Conservation (phyloP, 768 basidiomycete genomes). For the Tulasnella sp. region DNA sequence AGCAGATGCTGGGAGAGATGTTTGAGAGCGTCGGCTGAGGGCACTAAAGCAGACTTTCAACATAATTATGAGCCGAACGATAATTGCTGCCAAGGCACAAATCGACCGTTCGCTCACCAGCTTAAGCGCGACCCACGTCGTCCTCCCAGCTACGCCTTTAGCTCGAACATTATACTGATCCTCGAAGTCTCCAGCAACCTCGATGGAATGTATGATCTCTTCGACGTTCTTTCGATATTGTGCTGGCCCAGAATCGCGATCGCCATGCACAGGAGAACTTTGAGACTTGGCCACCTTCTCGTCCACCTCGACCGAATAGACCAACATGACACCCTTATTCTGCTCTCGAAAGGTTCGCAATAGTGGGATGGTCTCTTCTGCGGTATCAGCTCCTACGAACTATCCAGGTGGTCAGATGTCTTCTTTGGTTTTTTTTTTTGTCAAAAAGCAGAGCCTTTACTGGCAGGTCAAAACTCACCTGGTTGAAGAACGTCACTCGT, state of each 20-base stretch:
- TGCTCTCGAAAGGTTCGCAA: slow-evolving; percentile 49
- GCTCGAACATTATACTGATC: slow-evolving; percentile 27
- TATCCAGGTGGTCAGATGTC: slow-evolving; percentile 24
- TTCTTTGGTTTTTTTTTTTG: slow-evolving; percentile 3
- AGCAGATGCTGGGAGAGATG: slow-evolving; percentile 49
- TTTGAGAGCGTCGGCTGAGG: slow-evolving; percentile 47
- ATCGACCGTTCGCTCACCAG: slow-evolving; percentile 37
- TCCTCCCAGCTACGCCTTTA: slow-evolving; percentile 31
- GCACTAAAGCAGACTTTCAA: slow-evolving; percentile 54
- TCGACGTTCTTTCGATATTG: slow-evolving; percentile 53
- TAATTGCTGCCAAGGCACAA: not conserved
- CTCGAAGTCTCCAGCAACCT: slow-evolving; percentile 75
- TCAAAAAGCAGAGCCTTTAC: not conserved
- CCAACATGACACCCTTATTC: slow-evolving; percentile 67
- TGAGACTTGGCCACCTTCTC: slow-evolving; percentile 34
- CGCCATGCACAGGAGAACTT: not conserved
- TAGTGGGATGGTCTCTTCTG: slow-evolving; percentile 51
- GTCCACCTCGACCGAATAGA: slow-evolving; percentile 80
- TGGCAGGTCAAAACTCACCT: slow-evolving; percentile 36
- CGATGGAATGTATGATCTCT: slow-evolving; percentile 67
- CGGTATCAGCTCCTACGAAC: slow-evolving; percentile 87
- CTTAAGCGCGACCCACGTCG: slow-evolving; percentile 81
- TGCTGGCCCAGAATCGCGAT: slow-evolving; percentile 23
- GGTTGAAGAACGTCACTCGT: slow-evolving; percentile 73
- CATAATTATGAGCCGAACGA: slow-evolving; percentile 11